A percentile compares a stretch with the other conserved stretches of the same genome.
These are phyloP conservation scores for Mucor sp. DNA, from an alignment of 371 early-diverging fungal species.

Conservation along the genomic window DNA sequence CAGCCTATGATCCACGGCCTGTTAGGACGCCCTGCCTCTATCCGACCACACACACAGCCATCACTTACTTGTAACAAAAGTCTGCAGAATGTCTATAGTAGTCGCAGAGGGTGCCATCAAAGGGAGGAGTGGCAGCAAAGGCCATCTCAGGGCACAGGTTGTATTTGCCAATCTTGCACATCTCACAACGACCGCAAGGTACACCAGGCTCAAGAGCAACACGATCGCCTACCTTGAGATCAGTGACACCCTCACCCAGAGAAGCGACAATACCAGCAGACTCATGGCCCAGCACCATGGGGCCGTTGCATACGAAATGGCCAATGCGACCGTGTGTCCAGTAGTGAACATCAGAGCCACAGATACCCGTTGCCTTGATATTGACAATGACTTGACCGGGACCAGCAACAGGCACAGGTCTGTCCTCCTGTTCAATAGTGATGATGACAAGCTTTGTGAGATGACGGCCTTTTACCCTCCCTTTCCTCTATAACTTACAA, in stretches of 20 bases:
- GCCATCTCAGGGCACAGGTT: conserved; percentile 53
- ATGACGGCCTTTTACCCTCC: neutral
- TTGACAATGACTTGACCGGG: conserved; percentile 48
- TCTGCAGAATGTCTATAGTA: conserved; percentile 55
- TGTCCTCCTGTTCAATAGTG: conserved; percentile 10
- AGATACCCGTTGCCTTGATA: conserved; percentile 53
- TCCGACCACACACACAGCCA: conserved; percentile 5
- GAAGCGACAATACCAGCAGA: conserved; percentile 69
- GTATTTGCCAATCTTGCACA: conserved; percentile 54
- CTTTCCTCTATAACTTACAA: conserved; percentile 13
- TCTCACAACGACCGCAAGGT: conserved; percentile 61
- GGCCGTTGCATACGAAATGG: conserved; percentile 44
- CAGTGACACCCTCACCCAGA: conserved; percentile 54
- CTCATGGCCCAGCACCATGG: conserved; percentile 83
- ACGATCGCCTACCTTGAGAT: conserved; percentile 69
- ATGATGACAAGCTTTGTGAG: neutral
- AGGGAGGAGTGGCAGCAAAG: conserved; percentile 58
- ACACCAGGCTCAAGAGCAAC: conserved; percentile 72
- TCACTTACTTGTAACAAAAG: conserved; percentile 51
- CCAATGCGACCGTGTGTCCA: conserved; percentile 55
- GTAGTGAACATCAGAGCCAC: conserved; percentile 56
- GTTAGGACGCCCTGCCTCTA: neutral
- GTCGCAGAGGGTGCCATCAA: conserved; percentile 53
- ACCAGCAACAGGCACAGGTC: conserved; percentile 23
- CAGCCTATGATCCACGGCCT: conserved; percentile 27